These are phyloP conservation scores for Tylopilus vinaceipallidus DNA, from an alignment of 768 basidiomycete species.

Conservation along the genomic window DNA sequence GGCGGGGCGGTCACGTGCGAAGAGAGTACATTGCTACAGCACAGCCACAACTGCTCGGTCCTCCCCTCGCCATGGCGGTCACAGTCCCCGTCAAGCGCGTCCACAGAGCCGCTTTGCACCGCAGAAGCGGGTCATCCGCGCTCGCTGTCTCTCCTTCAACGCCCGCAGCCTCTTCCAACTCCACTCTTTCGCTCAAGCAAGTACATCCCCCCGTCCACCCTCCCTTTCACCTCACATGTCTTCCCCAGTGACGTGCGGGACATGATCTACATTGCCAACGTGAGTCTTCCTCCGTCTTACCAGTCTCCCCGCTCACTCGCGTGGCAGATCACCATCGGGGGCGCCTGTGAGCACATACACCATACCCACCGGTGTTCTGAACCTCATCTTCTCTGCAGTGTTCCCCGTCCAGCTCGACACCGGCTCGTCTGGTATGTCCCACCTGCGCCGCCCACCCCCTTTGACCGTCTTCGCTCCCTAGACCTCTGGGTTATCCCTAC, in stretches of 20 bases:
- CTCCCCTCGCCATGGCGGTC: constrained; percentile 45
- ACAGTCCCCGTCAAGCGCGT: constrained; percentile 47
- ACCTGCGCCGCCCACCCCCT: too few relatives aligned
- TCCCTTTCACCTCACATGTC: constrained; percentile 12
- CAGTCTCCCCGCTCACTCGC: neutral
- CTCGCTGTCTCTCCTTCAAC: constrained; percentile 24
- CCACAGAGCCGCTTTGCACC: constrained; percentile 34
- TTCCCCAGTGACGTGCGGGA: constrained; percentile 64
- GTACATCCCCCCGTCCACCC: constrained; percentile 4
- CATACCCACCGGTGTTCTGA: neutral
- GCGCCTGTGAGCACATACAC: constrained; percentile 42
- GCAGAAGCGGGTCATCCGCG: constrained; percentile 35
- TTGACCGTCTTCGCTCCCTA: constrained; percentile 15
- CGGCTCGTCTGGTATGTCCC: constrained; percentile 49
- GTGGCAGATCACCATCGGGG: constrained; percentile 64
- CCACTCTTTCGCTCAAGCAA: constrained; percentile 25
- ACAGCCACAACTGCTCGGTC: constrained; percentile 18
- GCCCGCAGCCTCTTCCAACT: constrained; percentile 6
- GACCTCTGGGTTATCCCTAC: constrained; percentile 71
- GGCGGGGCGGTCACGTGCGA: constrained; percentile 6
- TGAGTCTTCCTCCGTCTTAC: constrained; percentile 35
- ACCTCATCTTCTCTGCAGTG: constrained; percentile 37
- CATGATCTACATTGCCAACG: constrained; percentile 76
- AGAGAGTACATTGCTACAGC: neutral
- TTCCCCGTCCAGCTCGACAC: constrained; percentile 81